Conservation (phyloP, 73 alveolate species). For the Paramecium pentaurelia region DNA sequence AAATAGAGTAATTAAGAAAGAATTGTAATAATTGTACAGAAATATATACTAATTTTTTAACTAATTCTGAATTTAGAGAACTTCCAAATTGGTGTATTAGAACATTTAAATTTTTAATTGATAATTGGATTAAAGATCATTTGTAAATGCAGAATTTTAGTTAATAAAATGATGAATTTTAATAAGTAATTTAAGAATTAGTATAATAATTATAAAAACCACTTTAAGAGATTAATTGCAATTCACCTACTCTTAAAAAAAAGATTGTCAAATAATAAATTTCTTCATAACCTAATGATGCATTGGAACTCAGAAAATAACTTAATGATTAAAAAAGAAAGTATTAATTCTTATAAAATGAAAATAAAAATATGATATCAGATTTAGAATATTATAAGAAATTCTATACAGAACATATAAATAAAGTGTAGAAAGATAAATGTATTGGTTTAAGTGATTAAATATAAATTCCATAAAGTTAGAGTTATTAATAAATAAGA, state of each 20-base stretch:
- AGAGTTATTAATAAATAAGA: neutral
- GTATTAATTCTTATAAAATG: neutral
- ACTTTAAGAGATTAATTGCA: neutral
- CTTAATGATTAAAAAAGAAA: neutral
- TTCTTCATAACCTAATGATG: neutral
- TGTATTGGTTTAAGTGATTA: neutral
- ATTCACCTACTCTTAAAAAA: neutral
- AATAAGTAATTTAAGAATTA: neutral
- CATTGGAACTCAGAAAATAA: neutral
- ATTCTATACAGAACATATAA: neutral
- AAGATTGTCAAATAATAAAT: neutral
- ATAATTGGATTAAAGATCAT: conserved; percentile 4
- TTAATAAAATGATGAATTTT: neutral
- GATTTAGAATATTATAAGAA: conserved; percentile 39
- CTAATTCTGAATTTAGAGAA: neutral
- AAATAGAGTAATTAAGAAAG: neutral
- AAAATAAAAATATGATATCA: neutral
- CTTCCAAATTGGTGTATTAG: conserved; percentile 4
- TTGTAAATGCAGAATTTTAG: neutral
- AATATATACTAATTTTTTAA: neutral
- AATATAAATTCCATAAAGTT: neutral
- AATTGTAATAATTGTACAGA: neutral
- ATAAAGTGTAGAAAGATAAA: neutral
- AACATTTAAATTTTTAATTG: neutral
- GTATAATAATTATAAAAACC: neutral